Evolutionary conservation across 2,329 filamentous ascomycete species (phyloP), one percentile per base, ranked within the genome.

Genomic region (Cercospora sp.): DNA sequence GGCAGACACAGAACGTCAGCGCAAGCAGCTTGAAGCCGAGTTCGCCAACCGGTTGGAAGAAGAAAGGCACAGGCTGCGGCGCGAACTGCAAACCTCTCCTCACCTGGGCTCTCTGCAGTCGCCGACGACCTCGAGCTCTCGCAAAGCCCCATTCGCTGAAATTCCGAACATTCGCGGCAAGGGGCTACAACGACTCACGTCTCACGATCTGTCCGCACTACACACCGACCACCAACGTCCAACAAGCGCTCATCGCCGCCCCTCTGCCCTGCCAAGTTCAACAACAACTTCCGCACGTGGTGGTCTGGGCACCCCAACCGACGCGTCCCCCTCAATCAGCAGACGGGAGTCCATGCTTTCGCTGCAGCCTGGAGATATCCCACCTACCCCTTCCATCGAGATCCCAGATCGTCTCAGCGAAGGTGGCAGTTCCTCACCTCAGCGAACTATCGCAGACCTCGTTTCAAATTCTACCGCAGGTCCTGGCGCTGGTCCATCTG

Each of bases 401-500:
- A 78, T 83, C 2, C 82, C 85, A 63, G 84, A 87, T 65, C 82
- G 85, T 32, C 65, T 69, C 40, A 72, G 70, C 57, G 84, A 85
- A 69, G 86, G 88, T 51, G 84, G 87, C 53, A 84, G 83, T n/a
- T 85, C 85, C 0, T 90, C 88, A 3, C 89, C 89, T 1, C 88
- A 88, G 45, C 89, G 90, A 67, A 88, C 90, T 6, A 86, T 91
- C 68, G 91, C 93, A 34, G 78, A 80, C 67, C 73, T 80, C 60
- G 72, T 80, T 55, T 74, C 72, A 66, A 77, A 76, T 13, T 97
- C 93, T 0, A 97, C 94, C 0, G 91, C 93, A 8, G 94, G 90
- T 0, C 70, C 72, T 2, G 72, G 67, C 24, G 94, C 94, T 0
- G 95, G 95, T 0, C 95, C 95, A 0, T 94, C 91, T 0, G 94